These are phyloP conservation scores for Fraxinus latifolia DNA, from an alignment of 305 asterid genomes.

Conservation along the genomic window DNA sequence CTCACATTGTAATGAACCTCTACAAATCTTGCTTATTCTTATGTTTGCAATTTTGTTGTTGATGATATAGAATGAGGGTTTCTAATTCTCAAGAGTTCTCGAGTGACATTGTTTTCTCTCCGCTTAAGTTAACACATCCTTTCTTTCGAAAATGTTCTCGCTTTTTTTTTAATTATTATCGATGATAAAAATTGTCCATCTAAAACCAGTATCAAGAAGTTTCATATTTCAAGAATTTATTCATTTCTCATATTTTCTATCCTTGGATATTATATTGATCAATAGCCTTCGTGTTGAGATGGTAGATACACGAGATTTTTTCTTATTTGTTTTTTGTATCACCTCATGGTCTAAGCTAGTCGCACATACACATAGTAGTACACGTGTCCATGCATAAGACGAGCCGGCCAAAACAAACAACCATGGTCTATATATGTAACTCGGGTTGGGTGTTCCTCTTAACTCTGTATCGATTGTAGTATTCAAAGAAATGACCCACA, in stretches of 20 bases:
- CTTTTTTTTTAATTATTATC: too few relatives aligned
- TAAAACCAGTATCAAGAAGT: not conserved
- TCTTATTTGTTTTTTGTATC: not conserved
- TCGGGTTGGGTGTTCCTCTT: not conserved
- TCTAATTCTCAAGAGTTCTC: not conserved
- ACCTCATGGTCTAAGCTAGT: not conserved
- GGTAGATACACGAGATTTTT: not conserved
- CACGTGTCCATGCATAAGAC: not conserved
- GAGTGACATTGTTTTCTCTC: not conserved
- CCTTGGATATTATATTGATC: not conserved
- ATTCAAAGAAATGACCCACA: constrained; percentile 6
- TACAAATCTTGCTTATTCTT: not conserved
- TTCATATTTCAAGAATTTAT: not conserved
- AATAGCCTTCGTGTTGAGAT: not conserved
- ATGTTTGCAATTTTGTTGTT: not conserved
- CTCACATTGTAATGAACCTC: not conserved
- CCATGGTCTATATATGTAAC: not conserved
- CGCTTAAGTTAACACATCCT: not conserved
- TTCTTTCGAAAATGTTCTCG: not conserved
- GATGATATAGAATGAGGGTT: not conserved
- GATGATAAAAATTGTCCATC: not conserved
- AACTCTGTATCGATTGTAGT: not conserved
- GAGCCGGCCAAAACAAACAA: not conserved
- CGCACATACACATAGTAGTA: not conserved
- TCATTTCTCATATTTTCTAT: not conserved